phyloP scores from a whole-genome alignment of 495 filamentous ascomycete species.

The Rhypophila decipiens region DNA sequence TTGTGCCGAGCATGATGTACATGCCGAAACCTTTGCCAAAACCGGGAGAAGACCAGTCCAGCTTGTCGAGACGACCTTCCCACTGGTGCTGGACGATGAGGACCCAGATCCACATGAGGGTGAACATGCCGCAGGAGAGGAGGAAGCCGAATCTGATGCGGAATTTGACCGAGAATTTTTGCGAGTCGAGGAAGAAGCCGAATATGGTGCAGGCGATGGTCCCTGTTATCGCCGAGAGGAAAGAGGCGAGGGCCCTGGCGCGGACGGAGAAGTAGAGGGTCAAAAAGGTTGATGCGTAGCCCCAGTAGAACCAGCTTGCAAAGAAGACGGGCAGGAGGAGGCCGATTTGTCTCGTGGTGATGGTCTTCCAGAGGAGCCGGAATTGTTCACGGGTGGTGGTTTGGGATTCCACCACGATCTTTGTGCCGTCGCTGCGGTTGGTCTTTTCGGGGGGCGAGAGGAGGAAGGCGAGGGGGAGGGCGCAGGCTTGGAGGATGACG shows the following conservation, averaged over 20 bases:
- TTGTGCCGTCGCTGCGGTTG: slow-evolving; percentile 12
- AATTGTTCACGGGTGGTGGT: slow-evolving; percentile 21
- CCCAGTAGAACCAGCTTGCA: slow-evolving; percentile 31
- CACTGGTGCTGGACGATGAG: not conserved
- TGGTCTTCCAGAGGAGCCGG: slow-evolving; percentile 16
- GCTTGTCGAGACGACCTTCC: not conserved
- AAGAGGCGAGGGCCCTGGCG: slow-evolving; percentile 14
- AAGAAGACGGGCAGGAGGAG: slow-evolving; percentile 28
- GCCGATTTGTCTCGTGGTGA: slow-evolving; percentile 11
- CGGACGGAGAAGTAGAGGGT: slow-evolving; percentile 31
- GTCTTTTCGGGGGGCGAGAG: slow-evolving; percentile 43
- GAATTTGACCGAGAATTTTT: not conserved
- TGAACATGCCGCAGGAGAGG: slow-evolving; percentile 1
- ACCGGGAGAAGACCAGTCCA: slow-evolving; percentile 2
- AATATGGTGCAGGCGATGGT: slow-evolving; percentile 9
- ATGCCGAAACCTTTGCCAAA: slow-evolving; percentile 3
- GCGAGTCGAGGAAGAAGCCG: slow-evolving; percentile 3
- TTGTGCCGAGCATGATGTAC: slow-evolving; percentile 4
- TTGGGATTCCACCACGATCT: slow-evolving; percentile 17
- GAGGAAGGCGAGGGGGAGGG: slow-evolving; percentile 45
- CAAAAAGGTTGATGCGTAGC: slow-evolving; percentile 26
- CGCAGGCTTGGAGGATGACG: slow-evolving; percentile 47
- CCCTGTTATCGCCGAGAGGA: slow-evolving; percentile 20
- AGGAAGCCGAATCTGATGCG: slow-evolving; percentile 3
- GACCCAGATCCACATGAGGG: slow-evolving; percentile 8